These are phyloP conservation scores for Xylariaceae sp. DNA, from an alignment of 2,329 filamentous ascomycete species.

Conservation along the genomic window DNA sequence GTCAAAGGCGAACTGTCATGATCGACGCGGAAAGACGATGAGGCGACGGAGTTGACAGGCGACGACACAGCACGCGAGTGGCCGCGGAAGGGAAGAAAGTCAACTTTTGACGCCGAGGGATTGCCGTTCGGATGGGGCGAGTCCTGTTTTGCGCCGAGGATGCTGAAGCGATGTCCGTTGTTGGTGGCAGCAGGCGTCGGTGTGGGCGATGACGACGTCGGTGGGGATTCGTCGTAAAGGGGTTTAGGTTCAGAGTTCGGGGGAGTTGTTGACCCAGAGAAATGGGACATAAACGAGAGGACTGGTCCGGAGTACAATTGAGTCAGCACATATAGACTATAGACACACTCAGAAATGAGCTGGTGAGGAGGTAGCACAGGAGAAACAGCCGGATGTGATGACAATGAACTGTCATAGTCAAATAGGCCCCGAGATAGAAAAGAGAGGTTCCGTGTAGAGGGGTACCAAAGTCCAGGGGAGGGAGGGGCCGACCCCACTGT, in stretches of 20 bases:
- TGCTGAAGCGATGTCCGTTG: slow-evolving; percentile 14
- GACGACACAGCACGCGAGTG: slow-evolving; percentile 25
- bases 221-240: slow-evolving; percentile 23
- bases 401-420: too few species aligned
- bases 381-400: too few species aligned
- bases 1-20: slow-evolving; percentile 41
- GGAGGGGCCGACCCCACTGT: too few species aligned
- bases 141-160: slow-evolving; percentile 11
- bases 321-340: too few species aligned
- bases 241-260: slow-evolving; percentile 35
- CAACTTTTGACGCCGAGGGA: slow-evolving; percentile 16
- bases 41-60: slow-evolving; percentile 24
- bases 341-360: too few species aligned
- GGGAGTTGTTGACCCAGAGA: slow-evolving; percentile 51
- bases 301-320: slow-evolving; percentile 50
- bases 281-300: slow-evolving; percentile 82
- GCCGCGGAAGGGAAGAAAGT: slow-evolving; percentile 22
- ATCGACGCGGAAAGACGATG: slow-evolving; percentile 25
- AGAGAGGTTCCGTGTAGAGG: too few species aligned
- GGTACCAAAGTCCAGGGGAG: too few species aligned
- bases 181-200: too few species aligned
- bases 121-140: slow-evolving; percentile 13
- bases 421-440: too few species aligned
- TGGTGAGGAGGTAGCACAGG: too few species aligned
- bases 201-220: slow-evolving; percentile 23